Conservation (phyloP, 768 basidiomycete genomes). For the Kwoniella pini region DNA sequence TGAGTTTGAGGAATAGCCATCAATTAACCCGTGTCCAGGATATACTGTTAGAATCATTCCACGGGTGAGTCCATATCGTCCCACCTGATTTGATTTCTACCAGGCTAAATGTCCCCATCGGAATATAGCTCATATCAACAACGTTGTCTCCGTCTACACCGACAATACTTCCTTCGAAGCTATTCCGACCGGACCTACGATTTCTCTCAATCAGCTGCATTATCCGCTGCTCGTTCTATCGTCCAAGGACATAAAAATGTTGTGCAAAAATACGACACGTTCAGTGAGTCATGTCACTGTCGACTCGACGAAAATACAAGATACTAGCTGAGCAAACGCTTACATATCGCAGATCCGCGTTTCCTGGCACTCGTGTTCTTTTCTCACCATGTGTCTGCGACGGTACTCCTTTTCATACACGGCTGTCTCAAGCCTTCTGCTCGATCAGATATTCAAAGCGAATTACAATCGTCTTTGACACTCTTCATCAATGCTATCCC, state of each 20-base stretch:
- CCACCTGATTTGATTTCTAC: too few relatives aligned
- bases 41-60: conserved; percentile 9
- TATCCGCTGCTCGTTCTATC: conserved; percentile 8
- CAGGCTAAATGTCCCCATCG: too few relatives aligned
- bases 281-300: neutral
- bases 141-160: conserved; percentile 8
- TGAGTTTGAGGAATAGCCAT: conserved; percentile 8
- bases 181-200: neutral
- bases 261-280: neutral
- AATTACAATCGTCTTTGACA: neutral
- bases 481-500: neutral
- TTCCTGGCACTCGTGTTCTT: conserved; percentile 5
- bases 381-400: conserved; percentile 9
- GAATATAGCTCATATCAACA: conserved; percentile 12
- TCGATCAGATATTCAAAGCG: neutral
- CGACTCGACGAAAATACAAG: too few relatives aligned
- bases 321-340: too few relatives aligned
- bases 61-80: conserved; percentile 15
- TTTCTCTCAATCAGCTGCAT: conserved; percentile 8
- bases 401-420: conserved; percentile 5
- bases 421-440: conserved; percentile 1
- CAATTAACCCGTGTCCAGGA: conserved; percentile 1
- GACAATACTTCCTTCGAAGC: conserved; percentile 9
- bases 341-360: neutral
- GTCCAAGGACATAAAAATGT: conserved; percentile 13